A percentile compares a stretch with the other conserved stretches of the same genome.
Conservation (phyloP, 1,284 basidiomycete species). For the Cerioporus squamosus region DNA sequence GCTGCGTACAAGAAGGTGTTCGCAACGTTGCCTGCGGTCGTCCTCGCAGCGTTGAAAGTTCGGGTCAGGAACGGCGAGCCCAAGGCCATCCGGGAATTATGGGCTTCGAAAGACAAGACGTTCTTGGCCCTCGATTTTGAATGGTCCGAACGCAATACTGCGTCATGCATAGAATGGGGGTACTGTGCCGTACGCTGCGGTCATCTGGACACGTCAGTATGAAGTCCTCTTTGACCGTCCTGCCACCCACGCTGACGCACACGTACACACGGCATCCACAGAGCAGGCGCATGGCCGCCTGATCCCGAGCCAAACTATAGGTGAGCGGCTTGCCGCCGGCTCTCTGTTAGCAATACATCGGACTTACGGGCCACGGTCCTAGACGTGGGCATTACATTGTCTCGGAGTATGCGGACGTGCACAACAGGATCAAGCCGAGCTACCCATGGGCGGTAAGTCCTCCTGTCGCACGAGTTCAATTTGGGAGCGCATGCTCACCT, state of each 20-base stretch:
- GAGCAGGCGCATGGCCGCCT: slow-evolving; percentile 80
- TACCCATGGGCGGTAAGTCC: slow-evolving; percentile 71
- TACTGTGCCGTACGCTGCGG: slow-evolving; percentile 80
- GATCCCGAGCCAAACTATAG: slow-evolving; percentile 80
- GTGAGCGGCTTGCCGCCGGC: slow-evolving; percentile 39
- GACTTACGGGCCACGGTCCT: slow-evolving; percentile 9
- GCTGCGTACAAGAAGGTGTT: slow-evolving; percentile 75
- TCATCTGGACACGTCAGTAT: slow-evolving; percentile 71
- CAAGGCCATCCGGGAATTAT: slow-evolving; percentile 67
- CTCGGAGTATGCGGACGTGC: slow-evolving; percentile 73
- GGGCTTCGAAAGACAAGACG: slow-evolving; percentile 71
- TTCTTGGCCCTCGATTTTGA: slow-evolving; percentile 81
- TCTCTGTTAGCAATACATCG: background rate
- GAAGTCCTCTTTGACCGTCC: slow-evolving; percentile 14
- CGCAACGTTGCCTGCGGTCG: slow-evolving; percentile 72
- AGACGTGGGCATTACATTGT: slow-evolving; percentile 85
- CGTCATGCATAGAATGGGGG: slow-evolving; percentile 76
- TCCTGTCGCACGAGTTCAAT: slow-evolving; percentile 7
- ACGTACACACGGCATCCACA: slow-evolving; percentile 33
- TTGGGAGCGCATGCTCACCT: slow-evolving; percentile 19
- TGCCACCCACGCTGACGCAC: slow-evolving; percentile 5
- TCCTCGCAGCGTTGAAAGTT: slow-evolving; percentile 68
- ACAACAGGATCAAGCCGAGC: slow-evolving; percentile 63
- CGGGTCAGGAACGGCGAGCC: slow-evolving; percentile 75
- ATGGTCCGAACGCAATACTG: slow-evolving; percentile 78